A percentile compares a stretch with the other conserved stretches of the same genome.
Conservation (phyloP, 1,139 yeast genomes). For the Yamadazyma atmosphaerica region DNA sequence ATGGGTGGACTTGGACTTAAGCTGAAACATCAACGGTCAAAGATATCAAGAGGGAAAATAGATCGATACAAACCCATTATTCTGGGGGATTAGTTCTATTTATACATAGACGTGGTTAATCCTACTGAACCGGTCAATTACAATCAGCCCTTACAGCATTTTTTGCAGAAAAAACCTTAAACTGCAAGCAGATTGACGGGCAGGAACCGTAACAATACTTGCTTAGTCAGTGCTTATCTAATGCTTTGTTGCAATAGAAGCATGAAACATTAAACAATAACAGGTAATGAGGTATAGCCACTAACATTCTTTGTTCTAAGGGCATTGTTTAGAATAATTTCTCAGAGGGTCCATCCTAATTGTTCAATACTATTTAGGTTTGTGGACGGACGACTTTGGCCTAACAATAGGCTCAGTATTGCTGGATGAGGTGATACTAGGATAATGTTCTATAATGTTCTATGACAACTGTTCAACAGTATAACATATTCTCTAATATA, state of each 20-base stretch:
- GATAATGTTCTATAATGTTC: too few relatives aligned
- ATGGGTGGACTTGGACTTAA: constrained; percentile 17
- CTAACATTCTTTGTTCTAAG: neutral
- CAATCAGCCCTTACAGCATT: neutral
- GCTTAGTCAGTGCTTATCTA: constrained; percentile 1
- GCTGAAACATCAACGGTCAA: constrained; percentile 17
- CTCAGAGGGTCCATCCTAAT: neutral
- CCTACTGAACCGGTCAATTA: too few relatives aligned
- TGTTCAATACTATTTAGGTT: neutral
- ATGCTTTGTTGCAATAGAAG: neutral
- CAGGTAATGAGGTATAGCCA: neutral
- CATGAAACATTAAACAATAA: neutral
- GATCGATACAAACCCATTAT: too few relatives aligned
- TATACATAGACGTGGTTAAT: too few relatives aligned
- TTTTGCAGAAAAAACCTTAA: neutral
- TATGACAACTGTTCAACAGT: too few relatives aligned
- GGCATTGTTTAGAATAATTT: neutral
- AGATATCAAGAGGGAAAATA: too few relatives aligned
- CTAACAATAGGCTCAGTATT: too few relatives aligned
- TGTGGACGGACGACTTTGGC: too few relatives aligned
- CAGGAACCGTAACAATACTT: neutral
- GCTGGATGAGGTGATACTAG: too few relatives aligned
- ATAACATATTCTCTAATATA: too few relatives aligned
- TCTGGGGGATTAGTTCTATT: neutral
- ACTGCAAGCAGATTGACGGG: neutral